A percentile compares a stretch with the other conserved stretches of the same genome.
Conservation (phyloP, 106 monocot genomes). For the Xerophyta viscosa region DNA sequence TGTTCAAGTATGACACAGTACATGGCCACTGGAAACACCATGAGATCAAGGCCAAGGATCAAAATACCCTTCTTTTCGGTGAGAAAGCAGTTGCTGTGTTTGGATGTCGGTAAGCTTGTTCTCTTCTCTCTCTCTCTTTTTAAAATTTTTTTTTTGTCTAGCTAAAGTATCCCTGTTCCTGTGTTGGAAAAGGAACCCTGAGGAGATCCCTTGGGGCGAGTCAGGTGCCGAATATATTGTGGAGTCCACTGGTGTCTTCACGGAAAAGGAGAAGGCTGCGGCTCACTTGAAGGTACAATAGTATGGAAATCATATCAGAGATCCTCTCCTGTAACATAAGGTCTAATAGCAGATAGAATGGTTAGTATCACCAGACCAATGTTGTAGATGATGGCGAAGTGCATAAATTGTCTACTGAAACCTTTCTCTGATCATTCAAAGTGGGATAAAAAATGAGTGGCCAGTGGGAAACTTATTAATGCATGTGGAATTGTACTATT, state of each 20-base stretch:
- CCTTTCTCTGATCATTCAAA: no score
- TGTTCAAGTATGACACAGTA: conserved; percentile 87
- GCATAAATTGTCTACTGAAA: no score
- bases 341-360: no score
- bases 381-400: no score
- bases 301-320: conserved; percentile 62
- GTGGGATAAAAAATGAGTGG: no score
- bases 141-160: neutral
- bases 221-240: conserved; percentile 74
- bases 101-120: conserved; percentile 23
- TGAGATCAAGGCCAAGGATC: conserved; percentile 70
- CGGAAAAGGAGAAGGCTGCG: conserved; percentile 91
- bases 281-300: conserved; percentile 86
- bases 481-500: no score
- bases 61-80: conserved; percentile 84
- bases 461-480: no score
- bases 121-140: neutral
- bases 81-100: conserved; percentile 66
- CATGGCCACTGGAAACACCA: conserved; percentile 68
- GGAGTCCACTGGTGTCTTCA: conserved; percentile 95
- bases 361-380: no score
- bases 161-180: neutral
- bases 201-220: conserved; percentile 89
- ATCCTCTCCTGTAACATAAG: conserved; percentile 13
- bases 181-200: conserved; percentile 50